Evolutionary conservation across 768 basidiomycete genomes (phyloP), one percentile per base, ranked within the genome.

Genomic region (Leccinum broughii): DNA sequence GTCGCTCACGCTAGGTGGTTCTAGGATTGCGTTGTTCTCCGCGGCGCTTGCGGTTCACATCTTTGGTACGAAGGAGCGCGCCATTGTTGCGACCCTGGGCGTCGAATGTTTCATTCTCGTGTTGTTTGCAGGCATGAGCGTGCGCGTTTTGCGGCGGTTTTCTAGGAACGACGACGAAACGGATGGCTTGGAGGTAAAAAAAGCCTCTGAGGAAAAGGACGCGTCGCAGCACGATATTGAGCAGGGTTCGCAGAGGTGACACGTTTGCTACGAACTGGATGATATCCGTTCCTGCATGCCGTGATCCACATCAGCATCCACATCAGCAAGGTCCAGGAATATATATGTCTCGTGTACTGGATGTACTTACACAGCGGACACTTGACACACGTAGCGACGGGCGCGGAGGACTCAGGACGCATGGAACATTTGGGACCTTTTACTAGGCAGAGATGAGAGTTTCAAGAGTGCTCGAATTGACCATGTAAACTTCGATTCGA

Each of bases 1-100:
- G 26, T 22, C 22, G 6, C 26, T 50, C n/a, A 30, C 13, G 34
- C 9, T 28, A 30, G 4, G 22, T 28, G 35, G 8, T 17, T 49
- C 1, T 22, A 66, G 60, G 17, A 65, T 63, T 11, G 17, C 11
- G 1, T 46, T 67, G n/a, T 67, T 66, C 15, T 52, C 52, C 1
- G 1, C 35, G 1, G 64, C 64, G 6, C 54, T 65, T 17, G 30
- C 30, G 13, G 14, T 62, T 6, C 57, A 62, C 11, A 56, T 66
- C 3, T 66, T 67, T 15, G 4, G 37, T n/a, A 30, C 56, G 10
- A 55, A 41, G 24, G 20, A 64, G 9, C 49, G 6, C 17, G 44
- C n/a, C 0, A 57, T 54, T n/a, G 22, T 53, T 15, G 8, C 15
- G 35, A 44, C 58, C 6, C 58, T 66, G 10, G 44, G 62, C 7